A percentile compares a stretch with the other conserved stretches of the same genome.
Evolutionary conservation across 495 filamentous ascomycete genomes (phyloP).

Genomic region (Penicillium subrubescens): DNA sequence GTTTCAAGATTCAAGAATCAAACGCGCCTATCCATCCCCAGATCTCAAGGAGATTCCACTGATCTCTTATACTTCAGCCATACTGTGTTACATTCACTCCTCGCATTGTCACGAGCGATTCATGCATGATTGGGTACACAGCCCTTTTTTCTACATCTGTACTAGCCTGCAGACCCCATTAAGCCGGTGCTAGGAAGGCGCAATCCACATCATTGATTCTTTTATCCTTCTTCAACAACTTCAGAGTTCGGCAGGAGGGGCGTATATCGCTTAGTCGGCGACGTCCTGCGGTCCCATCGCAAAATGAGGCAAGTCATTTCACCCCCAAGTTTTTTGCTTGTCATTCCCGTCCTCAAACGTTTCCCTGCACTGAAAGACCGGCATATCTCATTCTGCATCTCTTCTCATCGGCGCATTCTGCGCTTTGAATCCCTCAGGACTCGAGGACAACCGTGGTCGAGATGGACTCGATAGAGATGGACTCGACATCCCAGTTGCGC

Average conservation of each 20-base stretch:
- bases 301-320: background rate
- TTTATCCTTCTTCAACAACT: background rate
- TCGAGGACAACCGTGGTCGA: background rate
- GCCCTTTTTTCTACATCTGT: background rate
- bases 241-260: background rate
- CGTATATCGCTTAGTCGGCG: background rate
- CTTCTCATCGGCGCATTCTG: background rate
- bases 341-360: background rate
- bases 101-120: background rate
- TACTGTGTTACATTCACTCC: background rate
- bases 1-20: background rate
- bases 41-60: background rate
- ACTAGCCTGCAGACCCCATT: background rate
- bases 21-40: background rate
- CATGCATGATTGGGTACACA: background rate
- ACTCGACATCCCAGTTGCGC: background rate
- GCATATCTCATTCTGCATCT: background rate
- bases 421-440: background rate
- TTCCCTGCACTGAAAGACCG: background rate
- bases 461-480: background rate
- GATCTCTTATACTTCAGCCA: background rate
- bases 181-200: background rate
- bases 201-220: background rate
- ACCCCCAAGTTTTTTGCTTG: background rate
- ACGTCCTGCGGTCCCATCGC: background rate